Percentiles rank a stretch among this genome's conserved stretches.
phyloP scores from a whole-genome alignment of 176 grass and related monocot genomes.

The Oryza coarctata region DNA sequence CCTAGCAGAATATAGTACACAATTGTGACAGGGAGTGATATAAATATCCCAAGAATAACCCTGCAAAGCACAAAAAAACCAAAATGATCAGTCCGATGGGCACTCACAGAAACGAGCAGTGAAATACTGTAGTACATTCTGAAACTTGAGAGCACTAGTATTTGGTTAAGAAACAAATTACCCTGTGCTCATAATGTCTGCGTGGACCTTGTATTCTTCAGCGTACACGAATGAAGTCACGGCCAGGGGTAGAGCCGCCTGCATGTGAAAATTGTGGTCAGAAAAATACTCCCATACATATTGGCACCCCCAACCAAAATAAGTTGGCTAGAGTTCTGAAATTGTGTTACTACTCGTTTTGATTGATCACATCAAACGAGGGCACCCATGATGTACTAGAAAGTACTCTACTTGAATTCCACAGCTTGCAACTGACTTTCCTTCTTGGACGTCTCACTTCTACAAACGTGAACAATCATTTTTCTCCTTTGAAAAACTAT shows the following conservation, averaged over 20 bases:
- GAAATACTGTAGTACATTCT: too few relatives aligned
- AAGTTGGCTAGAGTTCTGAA: neutral
- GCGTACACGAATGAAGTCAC: constrained; percentile 92
- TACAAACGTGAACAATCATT: neutral
- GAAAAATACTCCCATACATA: neutral
- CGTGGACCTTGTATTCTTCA: constrained; percentile 80
- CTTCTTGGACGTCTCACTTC: neutral
- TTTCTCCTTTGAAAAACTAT: too few relatives aligned
- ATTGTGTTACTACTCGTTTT: neutral
- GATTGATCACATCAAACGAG: neutral
- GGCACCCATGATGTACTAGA: neutral
- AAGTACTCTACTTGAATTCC: neutral
- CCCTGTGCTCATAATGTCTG: constrained; percentile 98
- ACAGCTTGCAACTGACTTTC: constrained; percentile 11
- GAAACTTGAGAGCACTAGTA: neutral
- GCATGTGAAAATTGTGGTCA: neutral
- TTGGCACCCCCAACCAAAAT: neutral
- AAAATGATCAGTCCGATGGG: neutral
- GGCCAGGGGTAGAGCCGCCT: constrained; percentile 77
- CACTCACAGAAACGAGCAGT: too few relatives aligned
- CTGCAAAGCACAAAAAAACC: constrained; percentile 37
- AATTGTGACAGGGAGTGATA: constrained; percentile 74
- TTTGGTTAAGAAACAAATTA: constrained; percentile 21
- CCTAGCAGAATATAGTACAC: constrained; percentile 69
- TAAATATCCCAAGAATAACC: constrained; percentile 78